Percentiles rank a stretch among this genome's conserved stretches.
phyloP scores from a whole-genome alignment of 441 rosid genomes.

The Jatropha multifida region DNA sequence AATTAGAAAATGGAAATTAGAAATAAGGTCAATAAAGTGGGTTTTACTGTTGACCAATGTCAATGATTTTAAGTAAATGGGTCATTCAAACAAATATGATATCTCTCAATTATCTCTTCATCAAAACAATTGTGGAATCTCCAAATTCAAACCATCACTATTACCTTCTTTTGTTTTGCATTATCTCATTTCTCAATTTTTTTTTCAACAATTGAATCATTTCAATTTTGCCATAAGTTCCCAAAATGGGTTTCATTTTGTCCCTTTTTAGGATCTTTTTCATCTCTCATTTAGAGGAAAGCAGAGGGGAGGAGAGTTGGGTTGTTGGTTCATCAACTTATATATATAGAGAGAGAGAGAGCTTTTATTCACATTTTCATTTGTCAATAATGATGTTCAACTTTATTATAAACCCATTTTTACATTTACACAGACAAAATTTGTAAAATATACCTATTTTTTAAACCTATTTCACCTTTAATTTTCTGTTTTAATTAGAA shows the following conservation, averaged over 20 bases:
- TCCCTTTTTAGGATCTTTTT: not conserved
- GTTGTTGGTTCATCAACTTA: slow-evolving; percentile 21
- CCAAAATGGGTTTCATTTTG: not conserved
- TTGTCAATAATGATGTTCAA: slow-evolving; percentile 13
- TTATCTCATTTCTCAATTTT: slow-evolving; percentile 5
- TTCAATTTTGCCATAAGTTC: slow-evolving; percentile 14
- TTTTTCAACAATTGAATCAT: slow-evolving; percentile 25
- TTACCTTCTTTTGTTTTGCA: slow-evolving; percentile 22
- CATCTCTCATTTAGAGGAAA: not conserved
- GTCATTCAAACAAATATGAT: slow-evolving; percentile 18
- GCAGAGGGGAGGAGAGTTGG: slow-evolving; percentile 3
- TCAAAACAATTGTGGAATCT: slow-evolving; percentile 18
- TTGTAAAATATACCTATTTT: no score
- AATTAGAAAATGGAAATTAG: not conserved
- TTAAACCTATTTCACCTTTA: no score
- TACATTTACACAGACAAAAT: not conserved
- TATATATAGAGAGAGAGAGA: no score
- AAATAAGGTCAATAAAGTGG: slow-evolving; percentile 16
- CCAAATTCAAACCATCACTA: slow-evolving; percentile 21
- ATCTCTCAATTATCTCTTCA: slow-evolving; percentile 26
- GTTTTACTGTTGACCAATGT: slow-evolving; percentile 15
- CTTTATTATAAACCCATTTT: slow-evolving; percentile 10
- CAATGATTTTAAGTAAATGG: slow-evolving; percentile 18
- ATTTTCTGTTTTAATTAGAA: no score
- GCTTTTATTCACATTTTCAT: not conserved